These are phyloP conservation scores for Trichoderma gamsii DNA, from an alignment of 495 filamentous ascomycete genomes.

Conservation along the genomic window DNA sequence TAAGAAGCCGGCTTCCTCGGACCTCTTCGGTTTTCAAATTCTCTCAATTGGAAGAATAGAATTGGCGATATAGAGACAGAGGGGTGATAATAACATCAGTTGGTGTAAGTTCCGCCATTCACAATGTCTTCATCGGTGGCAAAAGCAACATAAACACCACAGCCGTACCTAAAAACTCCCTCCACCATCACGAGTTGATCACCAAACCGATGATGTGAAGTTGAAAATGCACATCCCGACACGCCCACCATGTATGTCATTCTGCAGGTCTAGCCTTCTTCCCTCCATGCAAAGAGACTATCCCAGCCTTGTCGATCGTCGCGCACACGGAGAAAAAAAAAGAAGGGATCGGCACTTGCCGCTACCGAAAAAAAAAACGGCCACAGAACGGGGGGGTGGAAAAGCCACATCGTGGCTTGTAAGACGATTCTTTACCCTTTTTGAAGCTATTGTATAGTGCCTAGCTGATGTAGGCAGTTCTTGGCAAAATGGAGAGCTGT, in stretches of 20 bases:
- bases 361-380: not conserved
- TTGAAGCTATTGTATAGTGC: too few relatives aligned
- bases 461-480: too few relatives aligned
- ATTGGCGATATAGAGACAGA: not conserved
- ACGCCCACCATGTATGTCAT: not conserved
- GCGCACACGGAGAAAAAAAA: not conserved
- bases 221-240: not conserved
- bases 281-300: not conserved
- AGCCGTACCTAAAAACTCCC: too few relatives aligned
- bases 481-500: too few relatives aligned
- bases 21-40: not conserved
- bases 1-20: not conserved
- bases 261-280: not conserved
- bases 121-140: too few relatives aligned
- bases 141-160: too few relatives aligned
- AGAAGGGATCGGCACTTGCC: not conserved
- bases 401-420: too few relatives aligned
- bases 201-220: not conserved
- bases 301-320: not conserved
- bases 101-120: not conserved
- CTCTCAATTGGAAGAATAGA: not conserved
- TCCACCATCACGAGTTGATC: not conserved
- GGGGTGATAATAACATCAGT: not conserved
- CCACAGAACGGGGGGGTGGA: too few relatives aligned
- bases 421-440: too few relatives aligned